These are phyloP conservation scores for Arachis hypogaea DNA, from an alignment of 306 rosid species.

Conservation along the genomic window DNA sequence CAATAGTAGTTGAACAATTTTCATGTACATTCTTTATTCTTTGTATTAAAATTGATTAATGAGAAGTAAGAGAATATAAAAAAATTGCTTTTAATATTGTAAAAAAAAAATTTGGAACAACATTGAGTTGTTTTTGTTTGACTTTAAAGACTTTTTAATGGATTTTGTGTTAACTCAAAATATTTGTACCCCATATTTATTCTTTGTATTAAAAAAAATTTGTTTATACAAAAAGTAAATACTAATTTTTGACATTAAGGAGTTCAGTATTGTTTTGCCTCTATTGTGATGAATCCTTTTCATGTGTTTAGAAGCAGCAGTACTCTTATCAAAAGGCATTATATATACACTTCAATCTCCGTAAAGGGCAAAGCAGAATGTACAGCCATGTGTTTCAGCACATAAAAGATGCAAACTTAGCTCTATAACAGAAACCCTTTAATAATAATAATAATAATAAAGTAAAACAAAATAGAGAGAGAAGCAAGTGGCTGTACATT, in stretches of 20 bases:
- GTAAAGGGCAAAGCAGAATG: conserved; percentile 58
- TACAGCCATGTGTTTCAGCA: conserved; percentile 70
- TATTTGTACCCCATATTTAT: too few relatives aligned
- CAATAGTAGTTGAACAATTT: too few relatives aligned
- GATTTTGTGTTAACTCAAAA: too few relatives aligned
- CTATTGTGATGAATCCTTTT: conserved; percentile 32
- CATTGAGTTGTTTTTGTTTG: too few relatives aligned
- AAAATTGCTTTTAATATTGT: too few relatives aligned
- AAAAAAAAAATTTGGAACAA: too few relatives aligned
- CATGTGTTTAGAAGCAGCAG: conserved; percentile 43
- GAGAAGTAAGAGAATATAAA: too few relatives aligned
- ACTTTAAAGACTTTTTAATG: too few relatives aligned
- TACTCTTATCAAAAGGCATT: conserved; percentile 38
- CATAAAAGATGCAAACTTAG: conserved; percentile 50
- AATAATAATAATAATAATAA: neutral
- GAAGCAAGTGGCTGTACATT: neutral
- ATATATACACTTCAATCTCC: conserved; percentile 39
- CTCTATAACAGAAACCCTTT: conserved; percentile 53
- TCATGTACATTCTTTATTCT: too few relatives aligned
- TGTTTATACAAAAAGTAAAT: too few relatives aligned
- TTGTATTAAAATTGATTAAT: too few relatives aligned
- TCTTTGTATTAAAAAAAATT: too few relatives aligned
- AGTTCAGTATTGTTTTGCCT: neutral
- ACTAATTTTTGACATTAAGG: neutral
- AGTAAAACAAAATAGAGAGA: neutral